These are phyloP conservation scores for Priceomyces haplophilus DNA, from an alignment of 805 yeast genomes.

Conservation along the genomic window DNA sequence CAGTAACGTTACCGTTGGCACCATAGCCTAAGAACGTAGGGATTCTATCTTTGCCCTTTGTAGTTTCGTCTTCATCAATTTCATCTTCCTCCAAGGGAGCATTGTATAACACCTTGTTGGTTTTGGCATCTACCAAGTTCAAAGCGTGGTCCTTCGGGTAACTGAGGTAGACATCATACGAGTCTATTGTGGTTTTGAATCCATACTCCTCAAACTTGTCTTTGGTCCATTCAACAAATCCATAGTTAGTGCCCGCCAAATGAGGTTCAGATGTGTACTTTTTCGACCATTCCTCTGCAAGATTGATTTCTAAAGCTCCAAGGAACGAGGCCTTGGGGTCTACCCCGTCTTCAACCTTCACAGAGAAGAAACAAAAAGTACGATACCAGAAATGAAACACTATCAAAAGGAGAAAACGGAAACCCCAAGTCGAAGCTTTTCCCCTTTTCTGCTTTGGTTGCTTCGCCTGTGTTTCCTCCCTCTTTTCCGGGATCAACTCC, in stretches of 20 bases:
- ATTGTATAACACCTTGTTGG: slow-evolving; percentile 38
- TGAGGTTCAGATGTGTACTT: slow-evolving; percentile 42
- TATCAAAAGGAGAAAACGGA: too few relatives aligned
- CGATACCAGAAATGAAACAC: too few relatives aligned
- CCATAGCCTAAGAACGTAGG: slow-evolving; percentile 65
- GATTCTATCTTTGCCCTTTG: slow-evolving; percentile 33
- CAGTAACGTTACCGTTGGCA: slow-evolving; percentile 58
- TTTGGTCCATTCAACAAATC: slow-evolving; percentile 48
- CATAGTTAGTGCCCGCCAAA: slow-evolving; percentile 45
- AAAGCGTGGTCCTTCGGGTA: slow-evolving; percentile 48
- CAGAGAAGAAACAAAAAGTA: not conserved
- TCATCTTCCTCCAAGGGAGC: slow-evolving; percentile 53
- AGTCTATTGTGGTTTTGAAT: slow-evolving; percentile 47
- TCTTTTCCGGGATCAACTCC: too few relatives aligned
- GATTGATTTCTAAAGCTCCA: slow-evolving; percentile 31
- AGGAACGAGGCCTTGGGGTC: slow-evolving; percentile 12
- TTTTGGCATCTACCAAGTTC: slow-evolving; percentile 27
- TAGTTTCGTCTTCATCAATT: slow-evolving; percentile 38
- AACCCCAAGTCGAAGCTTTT: too few relatives aligned
- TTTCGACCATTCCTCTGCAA: slow-evolving; percentile 43
- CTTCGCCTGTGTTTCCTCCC: too few relatives aligned
- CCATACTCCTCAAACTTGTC: slow-evolving; percentile 51
- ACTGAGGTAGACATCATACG: slow-evolving; percentile 56
- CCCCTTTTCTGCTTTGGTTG: too few relatives aligned
- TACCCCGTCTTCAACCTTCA: not conserved